Evolutionary conservation across 345 rosid species (phyloP).

Genomic region (Cardamine occulta): DNA sequence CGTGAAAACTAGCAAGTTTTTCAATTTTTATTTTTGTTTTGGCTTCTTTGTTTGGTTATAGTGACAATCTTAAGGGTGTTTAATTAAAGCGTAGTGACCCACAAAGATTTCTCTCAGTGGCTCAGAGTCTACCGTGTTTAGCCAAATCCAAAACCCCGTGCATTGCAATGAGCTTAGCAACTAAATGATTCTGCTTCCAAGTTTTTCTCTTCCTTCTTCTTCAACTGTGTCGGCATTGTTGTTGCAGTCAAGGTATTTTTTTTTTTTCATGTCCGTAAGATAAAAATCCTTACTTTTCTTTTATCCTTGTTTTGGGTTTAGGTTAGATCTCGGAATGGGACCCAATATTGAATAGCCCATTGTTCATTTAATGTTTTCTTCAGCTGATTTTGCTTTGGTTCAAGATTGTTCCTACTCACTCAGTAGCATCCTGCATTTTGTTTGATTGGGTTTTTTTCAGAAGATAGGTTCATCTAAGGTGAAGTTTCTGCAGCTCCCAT

Average conservation of each 20-base stretch:
- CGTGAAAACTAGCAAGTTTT: slow-evolving; percentile 33
- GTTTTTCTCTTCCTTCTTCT: slow-evolving; percentile 43
- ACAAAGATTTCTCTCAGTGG: slow-evolving; percentile 29
- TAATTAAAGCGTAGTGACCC: slow-evolving; percentile 15
- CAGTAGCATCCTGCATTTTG: slow-evolving; percentile 30
- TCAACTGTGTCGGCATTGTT: slow-evolving; percentile 50
- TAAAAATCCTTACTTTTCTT: slow-evolving; percentile 44
- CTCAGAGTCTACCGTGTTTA: slow-evolving; percentile 26
- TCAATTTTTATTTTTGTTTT: slow-evolving; percentile 33
- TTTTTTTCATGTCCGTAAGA: slow-evolving; percentile 33
- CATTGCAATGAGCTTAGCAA: slow-evolving; percentile 31
- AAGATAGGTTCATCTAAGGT: slow-evolving; percentile 36
- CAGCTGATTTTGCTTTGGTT: slow-evolving; percentile 44
- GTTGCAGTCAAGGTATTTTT: slow-evolving; percentile 44
- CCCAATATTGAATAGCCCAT: slow-evolving; percentile 45
- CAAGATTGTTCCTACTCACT: slow-evolving; percentile 41
- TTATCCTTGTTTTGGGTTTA: slow-evolving; percentile 28
- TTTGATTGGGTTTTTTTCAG: slow-evolving; percentile 24
- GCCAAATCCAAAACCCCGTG: slow-evolving; percentile 31
- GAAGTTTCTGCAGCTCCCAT: neutral
- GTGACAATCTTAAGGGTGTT: slow-evolving; percentile 23
- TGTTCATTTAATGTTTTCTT: slow-evolving; percentile 46
- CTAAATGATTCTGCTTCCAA: slow-evolving; percentile 44
- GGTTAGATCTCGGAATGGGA: slow-evolving; percentile 50
- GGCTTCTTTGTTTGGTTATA: slow-evolving; percentile 37